Evolutionary conservation across 352 stramenopile species (phyloP).

Genomic region (Phytophthora cajani): DNA sequence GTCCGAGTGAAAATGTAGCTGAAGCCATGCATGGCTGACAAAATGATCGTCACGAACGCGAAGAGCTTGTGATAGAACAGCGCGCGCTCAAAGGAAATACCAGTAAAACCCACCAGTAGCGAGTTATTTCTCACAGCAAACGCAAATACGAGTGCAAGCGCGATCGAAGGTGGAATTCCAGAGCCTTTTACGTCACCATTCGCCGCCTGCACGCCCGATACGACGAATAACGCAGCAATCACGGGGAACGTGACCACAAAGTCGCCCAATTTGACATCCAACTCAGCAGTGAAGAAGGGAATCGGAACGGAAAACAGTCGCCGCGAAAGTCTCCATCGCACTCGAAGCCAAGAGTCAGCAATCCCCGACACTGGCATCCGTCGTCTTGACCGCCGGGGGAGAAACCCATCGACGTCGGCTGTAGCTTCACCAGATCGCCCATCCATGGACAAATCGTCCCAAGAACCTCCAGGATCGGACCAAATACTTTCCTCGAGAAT

Average conservation of each 20-base stretch:
- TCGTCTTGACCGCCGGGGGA: not conserved
- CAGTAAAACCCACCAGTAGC: conserved; percentile 38
- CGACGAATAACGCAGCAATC: conserved; percentile 9
- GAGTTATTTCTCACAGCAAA: conserved; percentile 56
- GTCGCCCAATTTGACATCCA: conserved; percentile 45
- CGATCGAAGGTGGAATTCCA: conserved; percentile 29
- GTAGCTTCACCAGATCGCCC: conserved; percentile 14
- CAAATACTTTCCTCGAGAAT: conserved; percentile 28
- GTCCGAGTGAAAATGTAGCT: conserved; percentile 33
- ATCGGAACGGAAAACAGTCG: conserved; percentile 35
- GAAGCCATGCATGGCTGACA: conserved; percentile 41
- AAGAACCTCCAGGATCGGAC: conserved; percentile 22
- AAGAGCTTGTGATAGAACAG: conserved; percentile 59
- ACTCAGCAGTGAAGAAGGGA: conserved; percentile 26
- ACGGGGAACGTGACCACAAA: conserved; percentile 35
- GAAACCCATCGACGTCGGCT: conserved; percentile 4
- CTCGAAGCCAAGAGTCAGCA: conserved; percentile 16
- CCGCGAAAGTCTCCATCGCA: conserved; percentile 30
- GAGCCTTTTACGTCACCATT: conserved; percentile 25
- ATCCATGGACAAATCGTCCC: conserved; percentile 6
- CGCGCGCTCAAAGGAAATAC: conserved; percentile 51
- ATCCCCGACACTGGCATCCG: not conserved
- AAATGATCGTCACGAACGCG: conserved; percentile 38
- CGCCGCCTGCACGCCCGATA: conserved; percentile 10
- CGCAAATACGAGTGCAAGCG: conserved; percentile 39